Base-by-base conservation (phyloP, 2,329 filamentous ascomycete species). In the Fusarium pseudoanthophilum region DNA sequence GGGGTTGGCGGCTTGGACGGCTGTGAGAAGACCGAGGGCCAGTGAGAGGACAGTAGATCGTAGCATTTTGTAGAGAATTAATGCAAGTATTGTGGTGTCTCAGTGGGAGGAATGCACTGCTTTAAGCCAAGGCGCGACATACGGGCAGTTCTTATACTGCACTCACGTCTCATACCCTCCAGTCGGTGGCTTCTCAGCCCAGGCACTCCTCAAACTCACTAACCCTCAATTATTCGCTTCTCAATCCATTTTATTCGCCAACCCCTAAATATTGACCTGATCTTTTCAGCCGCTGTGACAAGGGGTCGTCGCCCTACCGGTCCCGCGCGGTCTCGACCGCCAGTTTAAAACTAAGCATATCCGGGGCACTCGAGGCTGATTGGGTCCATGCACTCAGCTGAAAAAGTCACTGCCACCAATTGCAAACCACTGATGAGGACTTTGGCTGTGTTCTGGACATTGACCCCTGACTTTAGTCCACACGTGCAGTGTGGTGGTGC, bases 71-170 rank as follows among this genome's bases (percentile, higher is more conserved):
- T 11, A 9, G 1, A n/a, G n/a, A 7, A 4, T 14, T 10, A 15
- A 5, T 26, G 2, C 5, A 26, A 18, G 13, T 10, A n/a, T 9
- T 1, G 13, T 10, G 2, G 2, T n/a, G n/a, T 30, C 37, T n/a
- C 14, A 8, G 28, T 15, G 26, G 20, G 13, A 48, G 45, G 32
- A 30, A 21, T 21, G 28, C 28, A n/a, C 6, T 21, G 14, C 15
- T 16, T 21, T 20, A n/a, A 32, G 30, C 11, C 10, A 4, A 4
- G 21, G 15, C 3, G 21, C 3, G 28, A 21, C 20, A 6, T 16
- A 15, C 1, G n/a, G 14, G 10, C 28, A 4, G n/a, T 15, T 53
- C 36, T 60, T 60, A 42, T 60, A 60, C 28, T 40, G 4, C 42
- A 9, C 5, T 18, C 26, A 42, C n/a, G 21, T 16, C 26, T 11